Conservation (phyloP, 345 rosid species). For the Brassica incana region DNA sequence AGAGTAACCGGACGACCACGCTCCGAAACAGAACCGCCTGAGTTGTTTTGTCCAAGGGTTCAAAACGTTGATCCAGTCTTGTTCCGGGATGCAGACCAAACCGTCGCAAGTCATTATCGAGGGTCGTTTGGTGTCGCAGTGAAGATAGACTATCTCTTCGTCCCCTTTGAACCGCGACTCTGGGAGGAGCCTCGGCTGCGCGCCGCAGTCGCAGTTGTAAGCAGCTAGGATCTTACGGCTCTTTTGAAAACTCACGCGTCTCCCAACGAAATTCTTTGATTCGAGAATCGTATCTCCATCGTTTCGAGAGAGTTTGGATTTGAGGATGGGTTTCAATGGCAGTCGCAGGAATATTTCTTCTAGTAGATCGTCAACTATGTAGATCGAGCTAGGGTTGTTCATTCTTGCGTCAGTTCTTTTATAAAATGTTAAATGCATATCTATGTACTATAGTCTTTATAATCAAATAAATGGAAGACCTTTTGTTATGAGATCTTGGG, state of each 20-base stretch:
- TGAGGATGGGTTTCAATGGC: neutral
- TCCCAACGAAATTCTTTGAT: neutral
- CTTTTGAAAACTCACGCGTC: constrained; percentile 8
- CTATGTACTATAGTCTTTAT: neutral
- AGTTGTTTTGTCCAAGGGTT: constrained; percentile 11
- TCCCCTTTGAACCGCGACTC: neutral
- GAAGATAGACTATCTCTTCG: constrained; percentile 2
- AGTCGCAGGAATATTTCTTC: constrained; percentile 2
- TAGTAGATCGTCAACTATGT: constrained; percentile 2
- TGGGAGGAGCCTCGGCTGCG: neutral
- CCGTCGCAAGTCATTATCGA: neutral
- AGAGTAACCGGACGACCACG: neutral
- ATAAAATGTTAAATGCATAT: neutral
- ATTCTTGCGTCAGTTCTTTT: neutral
- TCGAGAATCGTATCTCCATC: neutral
- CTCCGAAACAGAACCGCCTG: neutral
- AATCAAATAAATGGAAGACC: neutral
- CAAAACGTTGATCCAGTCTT: neutral
- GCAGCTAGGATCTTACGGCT: neutral
- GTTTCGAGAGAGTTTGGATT: neutral
- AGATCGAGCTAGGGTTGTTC: neutral
- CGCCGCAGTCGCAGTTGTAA: constrained; percentile 13
- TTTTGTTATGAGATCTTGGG: neutral
- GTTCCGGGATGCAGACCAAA: constrained; percentile 13
- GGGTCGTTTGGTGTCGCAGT: neutral